These are phyloP conservation scores for Cichorium intybus DNA, from an alignment of 140 eudicot species.

Conservation along the genomic window DNA sequence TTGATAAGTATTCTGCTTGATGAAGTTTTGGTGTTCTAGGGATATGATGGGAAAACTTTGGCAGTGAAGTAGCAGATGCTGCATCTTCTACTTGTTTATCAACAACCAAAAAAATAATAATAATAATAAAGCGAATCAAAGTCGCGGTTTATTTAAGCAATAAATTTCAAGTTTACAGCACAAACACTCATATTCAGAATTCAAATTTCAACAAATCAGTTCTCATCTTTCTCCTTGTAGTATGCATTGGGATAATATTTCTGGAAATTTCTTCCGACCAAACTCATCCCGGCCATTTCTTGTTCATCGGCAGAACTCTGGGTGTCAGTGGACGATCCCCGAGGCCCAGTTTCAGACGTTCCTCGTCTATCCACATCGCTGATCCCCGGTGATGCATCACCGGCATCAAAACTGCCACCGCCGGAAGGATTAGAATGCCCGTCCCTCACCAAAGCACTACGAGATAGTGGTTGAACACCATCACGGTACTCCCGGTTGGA, in stretches of 20 bases:
- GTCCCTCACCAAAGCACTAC: background rate
- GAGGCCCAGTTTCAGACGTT: no score
- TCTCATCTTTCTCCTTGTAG: background rate
- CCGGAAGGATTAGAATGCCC: background rate
- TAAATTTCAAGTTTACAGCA: background rate
- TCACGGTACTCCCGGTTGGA: background rate
- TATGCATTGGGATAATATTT: background rate
- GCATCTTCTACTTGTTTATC: no score
- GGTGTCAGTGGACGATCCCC: no score
- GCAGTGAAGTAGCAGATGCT: no score
- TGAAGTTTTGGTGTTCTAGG: no score
- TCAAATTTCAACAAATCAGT: background rate
- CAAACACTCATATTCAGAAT: background rate
- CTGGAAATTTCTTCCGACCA: background rate
- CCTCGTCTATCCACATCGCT: slow-evolving; percentile 5
- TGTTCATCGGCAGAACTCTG: background rate
- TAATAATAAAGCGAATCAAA: background rate
- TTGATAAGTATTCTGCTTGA: no score
- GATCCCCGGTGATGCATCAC: background rate
- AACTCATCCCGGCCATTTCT: background rate
- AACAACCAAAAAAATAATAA: no score
- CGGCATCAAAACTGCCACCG: background rate
- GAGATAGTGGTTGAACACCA: background rate
- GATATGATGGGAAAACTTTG: no score
- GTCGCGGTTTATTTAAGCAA: background rate